Base-by-base conservation (phyloP, 2,329 filamentous ascomycete genomes). In the Penicillium hesseltinei region DNA sequence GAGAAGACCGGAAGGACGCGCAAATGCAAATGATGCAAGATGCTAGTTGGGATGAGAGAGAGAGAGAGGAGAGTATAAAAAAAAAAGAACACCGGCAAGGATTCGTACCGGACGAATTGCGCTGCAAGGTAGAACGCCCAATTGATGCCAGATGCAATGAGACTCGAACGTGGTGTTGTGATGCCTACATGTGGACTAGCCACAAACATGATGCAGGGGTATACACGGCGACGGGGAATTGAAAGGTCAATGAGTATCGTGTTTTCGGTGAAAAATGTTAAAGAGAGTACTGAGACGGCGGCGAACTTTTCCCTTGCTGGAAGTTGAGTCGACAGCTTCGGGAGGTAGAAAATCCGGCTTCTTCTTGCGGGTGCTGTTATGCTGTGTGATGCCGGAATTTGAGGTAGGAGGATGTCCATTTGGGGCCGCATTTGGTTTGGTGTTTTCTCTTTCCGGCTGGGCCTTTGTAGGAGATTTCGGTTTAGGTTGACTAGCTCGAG, bases 281-380 rank as follows among this genome's bases (percentile, higher is more conserved):
- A 74, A 71, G 25, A 74, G 54, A 19, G 61, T 62, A 44, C 71
- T 73, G 42, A 74, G 57, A 35, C 72, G 66, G 56, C 70, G 70
- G 56, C 70, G 68, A 54, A 69, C 63, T 54, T 73, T 73, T 35
- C 62, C 55, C 47, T 73, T 73, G 5, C 61, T 70, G 6, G 61
- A 35, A 4, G 56, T 48, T 3, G 62, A 36, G 29, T 63, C 50
- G 33, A 38, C 44, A 2, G 43, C 17, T 27, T 45, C 45, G 21
- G 44, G 29, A 10, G 58, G 51, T 56, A 40, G n/a, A 45, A 46
- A 21, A 7, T 63, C 60, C n/a, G 35, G 27, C 23, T 57, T 45
- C 19, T 53, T 54, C 11, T 54, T 46, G 19, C 15, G 47, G 8
- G 15, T 10, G 35, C 27, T 31, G 19, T 36, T 47, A 9, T 31